Evolutionary conservation across 257 asterid genomes (phyloP).

Genomic region (Petunia secreta): DNA sequence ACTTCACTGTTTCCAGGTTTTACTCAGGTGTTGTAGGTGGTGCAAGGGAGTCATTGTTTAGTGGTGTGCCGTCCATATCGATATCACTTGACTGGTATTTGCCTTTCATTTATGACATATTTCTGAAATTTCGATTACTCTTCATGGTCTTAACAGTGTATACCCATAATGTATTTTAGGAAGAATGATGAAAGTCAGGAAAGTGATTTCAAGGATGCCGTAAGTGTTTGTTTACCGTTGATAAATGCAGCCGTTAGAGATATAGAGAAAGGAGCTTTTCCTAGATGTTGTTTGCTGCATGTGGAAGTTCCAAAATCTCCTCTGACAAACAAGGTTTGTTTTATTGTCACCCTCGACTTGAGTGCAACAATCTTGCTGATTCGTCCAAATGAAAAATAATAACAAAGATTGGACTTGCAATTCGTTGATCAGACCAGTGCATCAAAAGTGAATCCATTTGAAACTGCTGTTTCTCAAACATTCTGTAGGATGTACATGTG

Average conservation of each 20-base stretch:
- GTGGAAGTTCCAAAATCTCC: conserved; percentile 88
- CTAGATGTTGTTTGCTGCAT: conserved; percentile 69
- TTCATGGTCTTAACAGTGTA: conserved; percentile 25
- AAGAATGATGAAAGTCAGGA: conserved; percentile 77
- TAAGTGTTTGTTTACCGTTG: conserved; percentile 71
- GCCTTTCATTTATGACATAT: conserved; percentile 7
- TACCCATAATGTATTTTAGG: conserved; percentile 52
- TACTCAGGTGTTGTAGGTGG: conserved; percentile 94
- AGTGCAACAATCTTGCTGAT: background rate
- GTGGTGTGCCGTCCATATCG: conserved; percentile 90
- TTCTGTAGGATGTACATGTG: background rate
- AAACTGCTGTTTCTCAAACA: background rate
- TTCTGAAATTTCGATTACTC: conserved; percentile 3
- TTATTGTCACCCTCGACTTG: conserved; percentile 25
- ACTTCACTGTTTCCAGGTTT: conserved; percentile 54
- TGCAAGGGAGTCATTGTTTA: conserved; percentile 86
- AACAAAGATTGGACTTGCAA: background rate
- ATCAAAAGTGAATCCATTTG: background rate
- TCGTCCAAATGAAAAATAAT: conserved; percentile 6
- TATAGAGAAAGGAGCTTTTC: conserved; percentile 77
- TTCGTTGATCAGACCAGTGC: conserved; percentile 3
- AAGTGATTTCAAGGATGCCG: conserved; percentile 91
- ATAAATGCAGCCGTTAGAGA: conserved; percentile 76
- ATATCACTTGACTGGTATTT: conserved; percentile 89
- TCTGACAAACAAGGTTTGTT: conserved; percentile 69